These are phyloP conservation scores for Pseudocercospora macadamiae DNA, from an alignment of 2,329 filamentous ascomycete genomes.

Conservation along the genomic window DNA sequence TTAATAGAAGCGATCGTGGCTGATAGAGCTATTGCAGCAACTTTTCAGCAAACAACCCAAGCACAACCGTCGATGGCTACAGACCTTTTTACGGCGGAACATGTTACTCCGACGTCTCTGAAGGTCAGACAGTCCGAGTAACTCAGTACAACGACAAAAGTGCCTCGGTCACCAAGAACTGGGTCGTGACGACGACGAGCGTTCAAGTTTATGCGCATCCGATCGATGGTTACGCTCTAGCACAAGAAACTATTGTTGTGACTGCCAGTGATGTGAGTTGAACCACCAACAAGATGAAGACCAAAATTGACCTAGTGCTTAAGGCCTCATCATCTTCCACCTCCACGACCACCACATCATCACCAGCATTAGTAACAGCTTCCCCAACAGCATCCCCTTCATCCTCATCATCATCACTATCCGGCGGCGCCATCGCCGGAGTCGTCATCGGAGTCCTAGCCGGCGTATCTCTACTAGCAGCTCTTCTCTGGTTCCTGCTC, in stretches of 20 bases:
- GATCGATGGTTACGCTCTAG: constrained; percentile 21
- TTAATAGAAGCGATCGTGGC: not conserved
- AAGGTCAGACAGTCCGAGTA: constrained; percentile 10
- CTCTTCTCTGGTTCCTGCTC: constrained; percentile 11
- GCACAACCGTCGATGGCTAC: constrained; percentile 16
- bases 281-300: too few relatives aligned
- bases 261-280: not conserved
- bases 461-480: constrained; percentile 1
- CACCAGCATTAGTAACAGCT: not conserved
- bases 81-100: constrained; percentile 23
- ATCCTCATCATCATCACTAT: too few relatives aligned
- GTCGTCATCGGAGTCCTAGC: constrained; percentile 13
- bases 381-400: not conserved
- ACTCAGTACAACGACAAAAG: constrained; percentile 20
- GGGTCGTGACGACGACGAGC: constrained; percentile 8
- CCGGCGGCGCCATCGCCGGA: constrained; percentile 15
- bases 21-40: not conserved
- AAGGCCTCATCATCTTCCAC: too few relatives aligned
- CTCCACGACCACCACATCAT: not conserved
- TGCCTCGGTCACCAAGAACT: constrained; percentile 11
- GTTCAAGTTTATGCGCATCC: constrained; percentile 20
- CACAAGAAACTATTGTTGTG: constrained; percentile 14
- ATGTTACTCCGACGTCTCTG: constrained; percentile 18
- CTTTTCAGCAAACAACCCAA: constrained; percentile 12
- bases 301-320: not conserved